Percentiles rank a stretch among this genome's conserved stretches.
These are phyloP conservation scores for Ceriops zippeliana DNA, from an alignment of 345 rosid species.

Conservation along the genomic window DNA sequence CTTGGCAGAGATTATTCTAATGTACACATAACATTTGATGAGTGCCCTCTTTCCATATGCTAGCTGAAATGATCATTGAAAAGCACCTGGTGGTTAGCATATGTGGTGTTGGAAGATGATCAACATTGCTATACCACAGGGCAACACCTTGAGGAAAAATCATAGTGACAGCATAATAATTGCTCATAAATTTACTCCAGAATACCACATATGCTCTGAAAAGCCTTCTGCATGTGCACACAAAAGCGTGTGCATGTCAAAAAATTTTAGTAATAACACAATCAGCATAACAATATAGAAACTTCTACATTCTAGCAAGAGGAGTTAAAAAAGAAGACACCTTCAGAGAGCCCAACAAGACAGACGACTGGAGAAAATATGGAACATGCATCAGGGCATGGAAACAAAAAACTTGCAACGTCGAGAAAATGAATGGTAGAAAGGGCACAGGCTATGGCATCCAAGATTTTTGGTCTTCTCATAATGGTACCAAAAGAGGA, in stretches of 20 bases:
- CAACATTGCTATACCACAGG: background rate
- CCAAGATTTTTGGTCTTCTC: no score
- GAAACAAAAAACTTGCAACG: background rate
- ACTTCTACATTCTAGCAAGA: background rate
- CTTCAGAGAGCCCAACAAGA: background rate
- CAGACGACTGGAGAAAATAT: background rate
- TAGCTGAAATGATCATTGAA: constrained; percentile 17
- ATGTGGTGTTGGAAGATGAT: background rate
- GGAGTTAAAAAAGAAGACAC: background rate
- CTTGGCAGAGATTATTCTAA: constrained; percentile 15
- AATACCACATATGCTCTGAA: background rate
- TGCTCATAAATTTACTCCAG: background rate
- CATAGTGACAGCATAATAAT: background rate
- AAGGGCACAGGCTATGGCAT: no score
- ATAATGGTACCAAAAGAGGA: no score
- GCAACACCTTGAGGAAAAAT: background rate
- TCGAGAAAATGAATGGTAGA: no score
- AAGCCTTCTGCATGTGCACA: background rate
- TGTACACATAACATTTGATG: constrained; percentile 6
- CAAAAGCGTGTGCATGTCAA: background rate
- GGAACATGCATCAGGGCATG: background rate
- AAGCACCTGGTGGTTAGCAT: constrained; percentile 2
- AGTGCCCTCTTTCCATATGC: constrained; percentile 20
- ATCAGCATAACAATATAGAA: background rate
- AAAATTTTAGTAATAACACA: background rate